Percentiles rank a stretch among this genome's conserved stretches.
phyloP scores from a whole-genome alignment of 257 asterid genomes.

The Rehmannia glutinosa region DNA sequence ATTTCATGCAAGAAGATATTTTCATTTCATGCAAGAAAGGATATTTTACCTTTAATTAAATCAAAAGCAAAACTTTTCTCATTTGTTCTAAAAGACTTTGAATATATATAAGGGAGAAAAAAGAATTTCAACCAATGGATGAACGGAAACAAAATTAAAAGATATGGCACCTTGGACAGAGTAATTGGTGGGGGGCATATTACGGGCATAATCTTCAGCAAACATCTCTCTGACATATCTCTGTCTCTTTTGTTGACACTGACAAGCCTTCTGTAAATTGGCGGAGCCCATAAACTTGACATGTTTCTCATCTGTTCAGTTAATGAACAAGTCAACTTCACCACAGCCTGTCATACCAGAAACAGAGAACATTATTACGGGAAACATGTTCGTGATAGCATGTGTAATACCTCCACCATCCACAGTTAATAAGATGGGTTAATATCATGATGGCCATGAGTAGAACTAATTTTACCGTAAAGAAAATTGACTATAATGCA shows the following conservation, averaged over 20 bases:
- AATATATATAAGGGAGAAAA: neutral
- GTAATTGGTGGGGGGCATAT: conserved; percentile 53
- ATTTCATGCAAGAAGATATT: conserved; percentile 13
- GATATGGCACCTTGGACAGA: conserved; percentile 61
- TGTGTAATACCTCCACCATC: neutral
- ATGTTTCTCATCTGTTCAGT: conserved; percentile 50
- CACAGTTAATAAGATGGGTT: conserved; percentile 3
- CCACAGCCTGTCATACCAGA: conserved; percentile 53
- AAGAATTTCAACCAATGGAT: neutral
- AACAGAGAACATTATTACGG: neutral
- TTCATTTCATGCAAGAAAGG: conserved; percentile 12
- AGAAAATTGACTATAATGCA: neutral
- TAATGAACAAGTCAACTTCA: conserved; percentile 52
- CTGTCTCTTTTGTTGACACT: conserved; percentile 73
- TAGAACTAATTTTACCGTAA: neutral
- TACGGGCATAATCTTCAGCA: conserved; percentile 49
- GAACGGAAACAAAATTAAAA: neutral
- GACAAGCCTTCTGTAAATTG: conserved; percentile 76
- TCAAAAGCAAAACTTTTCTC: neutral
- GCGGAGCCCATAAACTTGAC: conserved; percentile 68
- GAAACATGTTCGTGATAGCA: conserved; percentile 8
- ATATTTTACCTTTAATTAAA: neutral
- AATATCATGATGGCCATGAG: neutral
- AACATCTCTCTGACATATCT: conserved; percentile 78
- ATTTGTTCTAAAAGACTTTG: neutral